phyloP scores from a whole-genome alignment of 1,284 basidiomycete genomes.

The Ceratobasidium sp. region DNA sequence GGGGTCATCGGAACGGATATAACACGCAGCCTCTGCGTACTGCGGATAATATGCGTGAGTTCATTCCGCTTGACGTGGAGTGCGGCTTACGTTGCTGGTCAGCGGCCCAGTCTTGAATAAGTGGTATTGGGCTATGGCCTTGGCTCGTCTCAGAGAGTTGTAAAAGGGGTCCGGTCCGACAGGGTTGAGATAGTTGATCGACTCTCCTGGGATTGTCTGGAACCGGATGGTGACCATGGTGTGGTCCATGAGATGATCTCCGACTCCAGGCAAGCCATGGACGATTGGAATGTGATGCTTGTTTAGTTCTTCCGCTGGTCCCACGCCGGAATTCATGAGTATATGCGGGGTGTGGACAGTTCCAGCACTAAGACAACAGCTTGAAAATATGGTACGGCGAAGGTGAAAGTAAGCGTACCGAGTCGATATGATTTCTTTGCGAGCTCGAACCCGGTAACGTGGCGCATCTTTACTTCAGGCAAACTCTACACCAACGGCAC shows the following conservation, averaged over 20 bases:
- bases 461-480: constrained; percentile 54
- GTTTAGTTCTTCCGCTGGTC: constrained; percentile 68
- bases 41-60: constrained; percentile 48
- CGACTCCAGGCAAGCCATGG: constrained; percentile 69
- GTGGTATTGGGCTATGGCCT: constrained; percentile 62
- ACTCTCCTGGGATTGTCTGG: constrained; percentile 65
- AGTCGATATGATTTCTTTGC: constrained; percentile 73
- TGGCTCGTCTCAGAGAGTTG: constrained; percentile 57
- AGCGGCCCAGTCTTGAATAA: constrained; percentile 64
- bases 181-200: constrained; percentile 57
- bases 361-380: constrained; percentile 56
- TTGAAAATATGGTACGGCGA: neutral
- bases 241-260: constrained; percentile 70
- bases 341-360: constrained; percentile 58
- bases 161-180: constrained; percentile 23
- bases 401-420: neutral
- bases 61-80: constrained; percentile 45
- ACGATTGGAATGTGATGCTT: constrained; percentile 66
- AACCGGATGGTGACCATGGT: constrained; percentile 64
- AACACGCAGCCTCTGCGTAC: constrained; percentile 56
- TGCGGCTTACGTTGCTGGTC: constrained; percentile 65
- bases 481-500: constrained; percentile 74
- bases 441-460: constrained; percentile 62
- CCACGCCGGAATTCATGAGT: constrained; percentile 78
- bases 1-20: constrained; percentile 55